Conservation (phyloP, 2,329 filamentous ascomycete genomes). For the Botrytis hyacinthi region DNA sequence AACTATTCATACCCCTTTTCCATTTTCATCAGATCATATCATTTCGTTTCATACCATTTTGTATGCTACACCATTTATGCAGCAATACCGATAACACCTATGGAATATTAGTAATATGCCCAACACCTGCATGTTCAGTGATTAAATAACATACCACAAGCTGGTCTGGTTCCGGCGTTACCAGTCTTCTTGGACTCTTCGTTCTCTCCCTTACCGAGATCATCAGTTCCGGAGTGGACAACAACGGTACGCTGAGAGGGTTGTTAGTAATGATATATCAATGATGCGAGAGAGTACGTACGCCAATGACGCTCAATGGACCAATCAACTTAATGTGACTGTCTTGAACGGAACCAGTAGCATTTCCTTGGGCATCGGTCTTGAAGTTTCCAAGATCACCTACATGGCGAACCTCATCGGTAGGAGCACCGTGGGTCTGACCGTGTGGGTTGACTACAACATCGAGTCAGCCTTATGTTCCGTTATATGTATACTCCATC, state of each 20-base stretch:
- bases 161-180: slow-evolving; percentile 88
- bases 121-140: background rate
- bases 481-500: background rate
- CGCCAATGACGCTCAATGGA: slow-evolving; percentile 89
- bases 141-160: slow-evolving; percentile 70
- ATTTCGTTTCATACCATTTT: background rate
- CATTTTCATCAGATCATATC: slow-evolving; percentile 1
- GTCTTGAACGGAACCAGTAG: slow-evolving; percentile 77
- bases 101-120: background rate
- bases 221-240: slow-evolving; percentile 91
- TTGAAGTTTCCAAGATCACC: slow-evolving; percentile 97
- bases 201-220: slow-evolving; percentile 87
- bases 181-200: slow-evolving; percentile 98
- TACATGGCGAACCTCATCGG: slow-evolving; percentile 84
- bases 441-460: slow-evolving; percentile 88
- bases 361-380: slow-evolving; percentile 89
- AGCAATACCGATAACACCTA: slow-evolving; percentile 87
- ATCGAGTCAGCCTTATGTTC: slow-evolving; percentile 22
- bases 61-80: slow-evolving; percentile 49
- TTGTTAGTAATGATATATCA: slow-evolving; percentile 30
- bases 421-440: slow-evolving; percentile 88
- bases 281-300: slow-evolving; percentile 43
- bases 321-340: slow-evolving; percentile 92
- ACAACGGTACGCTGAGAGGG: slow-evolving; percentile 78
- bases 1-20: background rate